Evolutionary conservation across 257 asterid species (phyloP), one percentile per base, ranked within the genome.

Genomic region (Echium plantagineum): DNA sequence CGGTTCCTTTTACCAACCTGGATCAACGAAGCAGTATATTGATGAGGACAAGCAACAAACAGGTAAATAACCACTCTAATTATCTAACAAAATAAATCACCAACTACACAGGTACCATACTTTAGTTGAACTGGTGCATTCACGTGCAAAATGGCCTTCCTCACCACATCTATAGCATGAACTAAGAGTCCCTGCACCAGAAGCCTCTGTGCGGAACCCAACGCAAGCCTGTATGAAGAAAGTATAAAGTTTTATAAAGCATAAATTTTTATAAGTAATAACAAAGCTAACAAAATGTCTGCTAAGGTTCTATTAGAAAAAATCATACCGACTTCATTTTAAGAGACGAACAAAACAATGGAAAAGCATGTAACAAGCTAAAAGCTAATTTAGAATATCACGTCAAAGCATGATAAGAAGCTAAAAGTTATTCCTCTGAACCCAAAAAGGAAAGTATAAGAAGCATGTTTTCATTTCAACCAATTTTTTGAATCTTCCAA

Each of bases 61-160:
- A 15, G 18, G 21, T 18, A 6, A 51, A 15, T 2, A 20, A 63
- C 63, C 52, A 48, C 9, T 21, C 8, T 46, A 13, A 42, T 57
- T 18, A 57, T 6, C 24, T 7, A 10, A 24, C 57, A 21, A 16
- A 65, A 61, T 7, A 7, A 17, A 24, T 20, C 35, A 55, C 35
- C 65, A 66, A 46, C 68, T 32, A 55, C 57, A n/a, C 26, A 15
- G 9, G 55, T 16, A 55, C 61, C 68, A 53, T 70, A 86, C 96
- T 82, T 63, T 78, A 24, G 21, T 47, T 67, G 77, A 71, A 68
- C 35, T 77, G 58, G 79, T 70, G 83, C 98, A 91, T 74, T 88
- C 98, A 61, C 98, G 98, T 64, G 94, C 94, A 79, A 85, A 88
- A 74, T 88, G 98, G 7, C 97, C 98, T 54, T 57, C 82, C 32